Conservation (phyloP, 805 yeast genomes). For the Suhomyces pyralidae region DNA sequence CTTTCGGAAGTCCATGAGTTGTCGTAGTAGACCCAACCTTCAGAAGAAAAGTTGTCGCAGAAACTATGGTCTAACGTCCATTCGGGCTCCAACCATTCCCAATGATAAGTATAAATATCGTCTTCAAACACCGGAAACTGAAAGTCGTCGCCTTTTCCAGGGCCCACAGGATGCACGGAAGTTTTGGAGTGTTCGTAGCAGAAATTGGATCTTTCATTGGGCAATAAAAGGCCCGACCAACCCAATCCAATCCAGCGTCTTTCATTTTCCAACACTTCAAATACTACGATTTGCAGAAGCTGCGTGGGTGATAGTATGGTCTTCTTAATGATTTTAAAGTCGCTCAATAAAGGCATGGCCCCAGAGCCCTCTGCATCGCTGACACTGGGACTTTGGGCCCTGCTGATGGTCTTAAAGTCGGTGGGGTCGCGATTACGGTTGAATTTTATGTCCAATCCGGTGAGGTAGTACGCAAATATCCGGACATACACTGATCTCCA, state of each 20-base stretch:
- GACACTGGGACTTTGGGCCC: constrained; percentile 16
- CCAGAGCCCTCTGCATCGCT: constrained; percentile 16
- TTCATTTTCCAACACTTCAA: constrained; percentile 54
- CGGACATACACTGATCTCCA: constrained; percentile 51
- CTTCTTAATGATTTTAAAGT: constrained; percentile 39
- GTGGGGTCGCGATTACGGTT: constrained; percentile 2
- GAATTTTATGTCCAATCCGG: constrained; percentile 30
- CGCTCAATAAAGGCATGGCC: constrained; percentile 24
- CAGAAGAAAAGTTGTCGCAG: constrained; percentile 32
- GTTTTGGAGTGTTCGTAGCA: constrained; percentile 40
- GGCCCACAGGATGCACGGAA: constrained; percentile 20
- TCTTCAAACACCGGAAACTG: constrained; percentile 44
- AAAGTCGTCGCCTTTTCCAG: constrained; percentile 27
- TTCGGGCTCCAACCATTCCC: constrained; percentile 56
- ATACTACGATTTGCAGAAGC: constrained; percentile 46
- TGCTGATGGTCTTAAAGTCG: constrained; percentile 8
- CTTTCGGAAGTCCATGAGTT: constrained; percentile 46
- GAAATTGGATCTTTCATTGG: constrained; percentile 50
- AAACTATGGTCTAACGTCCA: constrained; percentile 49
- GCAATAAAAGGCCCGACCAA: constrained; percentile 51
- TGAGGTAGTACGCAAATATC: constrained; percentile 33
- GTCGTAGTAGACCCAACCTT: constrained; percentile 58
- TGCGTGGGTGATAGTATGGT: constrained; percentile 38
- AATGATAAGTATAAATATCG: constrained; percentile 37
- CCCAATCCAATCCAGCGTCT: constrained; percentile 63